phyloP scores from a whole-genome alignment of 2,329 filamentous ascomycete species.

The Aspergillus sergii region DNA sequence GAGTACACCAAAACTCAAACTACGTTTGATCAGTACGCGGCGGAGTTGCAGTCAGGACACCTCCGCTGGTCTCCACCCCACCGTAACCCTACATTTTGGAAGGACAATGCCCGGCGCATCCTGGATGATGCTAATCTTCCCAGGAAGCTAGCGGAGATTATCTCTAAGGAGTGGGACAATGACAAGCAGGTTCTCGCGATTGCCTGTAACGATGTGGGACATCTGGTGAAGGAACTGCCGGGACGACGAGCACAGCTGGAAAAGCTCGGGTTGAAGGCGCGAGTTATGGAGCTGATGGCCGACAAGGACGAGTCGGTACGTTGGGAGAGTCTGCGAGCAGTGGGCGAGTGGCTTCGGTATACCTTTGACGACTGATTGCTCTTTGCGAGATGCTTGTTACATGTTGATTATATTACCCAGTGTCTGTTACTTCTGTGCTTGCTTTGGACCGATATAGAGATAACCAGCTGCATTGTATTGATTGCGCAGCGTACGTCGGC shows the following conservation, averaged over 20 bases:
- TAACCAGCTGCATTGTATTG: conserved; percentile 2
- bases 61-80: conserved; percentile 92
- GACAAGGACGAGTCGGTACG: conserved; percentile 84
- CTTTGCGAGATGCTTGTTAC: conserved; percentile 4
- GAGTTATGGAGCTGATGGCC: conserved; percentile 92
- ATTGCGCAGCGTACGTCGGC: not conserved
- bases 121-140: conserved; percentile 80
- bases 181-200: conserved; percentile 86
- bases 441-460: conserved; percentile 10
- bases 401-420: conserved; percentile 27
- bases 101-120: conserved; percentile 85
- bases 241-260: conserved; percentile 80
- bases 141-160: conserved; percentile 80
- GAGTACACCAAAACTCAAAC: conserved; percentile 77
- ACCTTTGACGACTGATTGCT: conserved; percentile 57
- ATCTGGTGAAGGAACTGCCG: conserved; percentile 83
- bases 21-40: conserved; percentile 70
- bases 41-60: conserved; percentile 82
- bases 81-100: conserved; percentile 84
- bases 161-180: conserved; percentile 80
- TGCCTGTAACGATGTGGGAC: conserved; percentile 90
- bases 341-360: conserved; percentile 77
- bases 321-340: conserved; percentile 88
- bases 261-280: conserved; percentile 78
- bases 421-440: conserved; percentile 17